Conservation (phyloP, 2,329 filamentous ascomycete species). For the Fusarium lyarnte region DNA sequence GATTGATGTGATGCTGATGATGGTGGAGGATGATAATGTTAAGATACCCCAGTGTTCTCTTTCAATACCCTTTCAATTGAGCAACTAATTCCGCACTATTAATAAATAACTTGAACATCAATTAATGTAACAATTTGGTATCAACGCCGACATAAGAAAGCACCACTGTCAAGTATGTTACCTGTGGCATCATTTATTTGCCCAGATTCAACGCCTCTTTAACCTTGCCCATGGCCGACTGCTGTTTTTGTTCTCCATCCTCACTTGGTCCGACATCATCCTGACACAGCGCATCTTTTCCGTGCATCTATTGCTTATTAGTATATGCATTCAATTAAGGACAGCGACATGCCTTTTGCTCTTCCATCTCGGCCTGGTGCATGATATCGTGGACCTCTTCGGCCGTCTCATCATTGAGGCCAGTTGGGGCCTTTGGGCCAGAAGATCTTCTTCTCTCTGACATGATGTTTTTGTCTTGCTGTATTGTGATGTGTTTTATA, state of each 20-base stretch:
- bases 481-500: not conserved
- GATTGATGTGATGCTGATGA: not conserved
- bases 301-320: constrained; percentile 33
- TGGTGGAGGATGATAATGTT: constrained; percentile 2
- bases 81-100: not conserved
- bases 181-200: constrained; percentile 18
- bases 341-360: constrained; percentile 38
- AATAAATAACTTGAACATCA: not conserved
- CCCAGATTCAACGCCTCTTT: constrained; percentile 42
- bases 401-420: constrained; percentile 46
- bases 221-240: constrained; percentile 41
- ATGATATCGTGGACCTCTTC: constrained; percentile 49
- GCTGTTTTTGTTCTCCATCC: not conserved
- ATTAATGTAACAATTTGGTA: constrained; percentile 26
- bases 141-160: not conserved
- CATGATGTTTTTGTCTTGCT: constrained; percentile 4
- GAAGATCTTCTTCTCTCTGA: constrained; percentile 24
- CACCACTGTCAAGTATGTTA: not conserved
- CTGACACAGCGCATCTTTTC: constrained; percentile 36
- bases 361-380: constrained; percentile 47
- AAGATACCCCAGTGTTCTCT: constrained; percentile 36
- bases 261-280: constrained; percentile 27
- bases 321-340: rapidly evolving
- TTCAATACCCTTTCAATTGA: constrained; percentile 6
- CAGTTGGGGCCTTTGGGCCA: constrained; percentile 28